Evolutionary conservation across 805 yeast species (phyloP).

Genomic region (Limtongia smithiae): DNA sequence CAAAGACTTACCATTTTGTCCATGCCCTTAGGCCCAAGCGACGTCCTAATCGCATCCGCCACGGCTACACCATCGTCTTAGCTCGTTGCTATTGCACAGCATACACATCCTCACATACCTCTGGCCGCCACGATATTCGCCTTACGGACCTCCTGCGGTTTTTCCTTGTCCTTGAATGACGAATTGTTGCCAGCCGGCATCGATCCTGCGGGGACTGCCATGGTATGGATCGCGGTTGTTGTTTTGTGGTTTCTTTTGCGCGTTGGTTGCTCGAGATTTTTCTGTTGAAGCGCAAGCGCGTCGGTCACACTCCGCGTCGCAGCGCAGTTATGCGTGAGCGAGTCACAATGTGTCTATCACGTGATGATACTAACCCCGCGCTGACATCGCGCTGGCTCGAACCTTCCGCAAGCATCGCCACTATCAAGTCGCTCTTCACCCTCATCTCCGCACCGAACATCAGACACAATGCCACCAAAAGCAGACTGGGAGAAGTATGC

Average conservation of each 20-base stretch:
- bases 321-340: too few relatives aligned
- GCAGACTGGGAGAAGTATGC: slow-evolving; percentile 98
- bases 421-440: too few relatives aligned
- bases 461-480: slow-evolving; percentile 77
- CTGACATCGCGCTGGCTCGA: too few relatives aligned
- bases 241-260: too few relatives aligned
- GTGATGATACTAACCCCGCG: too few relatives aligned
- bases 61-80: slow-evolving; percentile 50
- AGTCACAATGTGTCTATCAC: too few relatives aligned
- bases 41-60: slow-evolving; percentile 90
- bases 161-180: slow-evolving; percentile 86
- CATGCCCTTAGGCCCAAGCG: slow-evolving; percentile 99
- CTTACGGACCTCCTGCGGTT: slow-evolving; percentile 90
- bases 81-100: neutral
- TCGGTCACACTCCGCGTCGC: too few relatives aligned
- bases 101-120: slow-evolving; percentile 28
- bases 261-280: too few relatives aligned
- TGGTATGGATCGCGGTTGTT: neutral
- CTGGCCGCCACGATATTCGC: slow-evolving; percentile 87
- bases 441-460: neutral
- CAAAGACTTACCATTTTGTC: slow-evolving; percentile 70
- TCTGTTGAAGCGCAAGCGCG: too few relatives aligned
- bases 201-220: slow-evolving; percentile 17
- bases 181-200: slow-evolving; percentile 41
- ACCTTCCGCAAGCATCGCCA: too few relatives aligned